Base-by-base conservation (phyloP, 257 asterid species). In the Solanum ahanhuiri region DNA sequence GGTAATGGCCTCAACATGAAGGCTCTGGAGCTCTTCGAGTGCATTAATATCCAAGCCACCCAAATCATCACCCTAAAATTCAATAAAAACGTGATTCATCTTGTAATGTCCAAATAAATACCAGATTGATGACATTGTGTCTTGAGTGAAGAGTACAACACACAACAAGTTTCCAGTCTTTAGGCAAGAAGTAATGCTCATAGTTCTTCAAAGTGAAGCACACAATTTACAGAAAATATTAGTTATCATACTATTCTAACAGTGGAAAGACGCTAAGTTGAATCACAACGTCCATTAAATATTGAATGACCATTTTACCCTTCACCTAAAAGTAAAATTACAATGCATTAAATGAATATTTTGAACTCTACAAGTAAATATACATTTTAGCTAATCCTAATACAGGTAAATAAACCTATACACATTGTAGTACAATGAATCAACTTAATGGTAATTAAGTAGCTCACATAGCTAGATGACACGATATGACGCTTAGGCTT, bases 1-100 rank as follows among this genome's bases (percentile, higher is more conserved):
- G 87, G 91, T 87, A 51, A 90, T 90, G 87, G 92, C 92, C 79
- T 90, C 92, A 33, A 90, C 91, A 58, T 90, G 92, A 85, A 90
- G 81, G 79, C 83, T 88, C 86, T 90, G 92, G 86, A 88, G 69
- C 89, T 90, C 90, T 35, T 88, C 91, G 39, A 90, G 92, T 63
- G 91, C 69, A 60, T 82, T 82, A 60, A 86, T 60, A 88, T 88
- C 88, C 92, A 88, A 71, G 64, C 88, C 86, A 35, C 85, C 83
- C 81, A 88, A 85, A 82, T 88, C 88, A 48, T 88, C 92, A 87
- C 90, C 92, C 92, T 90, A 82, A 73, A 73, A 76, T 81, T 20
- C 86, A 73, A 51, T 70, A 31, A 51, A 35, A 83, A 69, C 43
- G 54, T 12, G 70, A 60, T 28, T 81, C 20, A 8, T 37, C 63